Percentiles rank a stretch among this genome's conserved stretches.
Conservation (phyloP, 257 asterid genomes). For the Lycium barbarum region DNA sequence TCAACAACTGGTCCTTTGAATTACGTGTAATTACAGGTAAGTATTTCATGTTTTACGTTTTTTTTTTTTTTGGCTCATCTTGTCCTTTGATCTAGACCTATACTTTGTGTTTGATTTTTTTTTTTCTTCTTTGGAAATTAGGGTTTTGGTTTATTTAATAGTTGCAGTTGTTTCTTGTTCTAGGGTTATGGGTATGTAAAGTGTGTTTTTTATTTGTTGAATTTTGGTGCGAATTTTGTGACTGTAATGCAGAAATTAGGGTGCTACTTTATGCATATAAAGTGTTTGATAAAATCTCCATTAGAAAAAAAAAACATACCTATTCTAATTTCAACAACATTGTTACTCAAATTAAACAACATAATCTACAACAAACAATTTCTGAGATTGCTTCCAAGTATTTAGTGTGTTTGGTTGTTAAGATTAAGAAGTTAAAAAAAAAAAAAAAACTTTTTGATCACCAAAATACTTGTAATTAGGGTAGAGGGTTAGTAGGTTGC, state of each 20-base stretch:
- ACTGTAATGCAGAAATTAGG: background rate
- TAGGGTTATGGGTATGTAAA: background rate
- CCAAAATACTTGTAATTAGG: too few species aligned
- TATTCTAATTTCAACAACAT: background rate
- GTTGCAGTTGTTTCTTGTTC: background rate
- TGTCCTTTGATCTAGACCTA: background rate
- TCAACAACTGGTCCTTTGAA: background rate
- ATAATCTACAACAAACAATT: background rate
- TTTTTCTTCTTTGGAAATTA: background rate
- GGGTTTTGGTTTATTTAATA: background rate
- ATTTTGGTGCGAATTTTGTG: background rate
- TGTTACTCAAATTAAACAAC: too few species aligned
- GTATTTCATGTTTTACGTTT: background rate
- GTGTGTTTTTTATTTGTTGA: background rate
- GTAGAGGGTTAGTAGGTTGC: too few species aligned
- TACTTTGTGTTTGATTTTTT: background rate
- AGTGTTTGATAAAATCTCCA: background rate
- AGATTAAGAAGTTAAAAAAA: too few species aligned
- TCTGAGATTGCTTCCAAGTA: background rate
- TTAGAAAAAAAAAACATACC: background rate
- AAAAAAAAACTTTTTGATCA: too few species aligned
- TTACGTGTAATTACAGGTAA: slow-evolving; percentile 6
- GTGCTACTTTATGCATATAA: background rate
- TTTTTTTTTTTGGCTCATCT: background rate
- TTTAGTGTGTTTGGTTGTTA: too few species aligned